These are phyloP conservation scores for Phlegmacium glaucopus DNA, from an alignment of 768 basidiomycete genomes.

Conservation along the genomic window DNA sequence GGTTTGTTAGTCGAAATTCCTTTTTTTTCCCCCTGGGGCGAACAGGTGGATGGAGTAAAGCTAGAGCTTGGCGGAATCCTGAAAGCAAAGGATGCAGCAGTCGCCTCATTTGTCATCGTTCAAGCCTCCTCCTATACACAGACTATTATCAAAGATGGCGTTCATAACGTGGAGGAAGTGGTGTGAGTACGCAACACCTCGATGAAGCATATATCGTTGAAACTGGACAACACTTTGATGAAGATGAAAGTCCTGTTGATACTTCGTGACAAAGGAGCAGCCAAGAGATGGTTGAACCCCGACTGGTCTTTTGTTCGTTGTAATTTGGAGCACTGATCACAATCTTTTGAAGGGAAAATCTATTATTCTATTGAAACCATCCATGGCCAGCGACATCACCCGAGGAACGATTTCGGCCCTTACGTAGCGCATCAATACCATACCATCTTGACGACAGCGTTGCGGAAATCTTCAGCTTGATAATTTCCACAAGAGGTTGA, in stretches of 20 bases:
- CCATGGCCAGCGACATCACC: too few relatives aligned
- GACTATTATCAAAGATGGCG: constrained; percentile 49
- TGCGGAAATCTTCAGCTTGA: too few relatives aligned
- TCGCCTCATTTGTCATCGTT: constrained; percentile 1
- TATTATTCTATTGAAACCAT: too few relatives aligned
- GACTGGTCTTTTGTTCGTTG: too few relatives aligned
- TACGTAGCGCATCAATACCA: too few relatives aligned
- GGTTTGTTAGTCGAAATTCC: constrained; percentile 8
- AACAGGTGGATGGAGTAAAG: constrained; percentile 47
- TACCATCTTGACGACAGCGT: not conserved
- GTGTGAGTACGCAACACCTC: constrained; percentile 27
- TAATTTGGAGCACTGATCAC: too few relatives aligned
- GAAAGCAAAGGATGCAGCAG: constrained; percentile 47
- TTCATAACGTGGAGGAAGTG: constrained; percentile 37
- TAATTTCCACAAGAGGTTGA: too few relatives aligned
- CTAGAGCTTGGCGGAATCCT: constrained; percentile 59
- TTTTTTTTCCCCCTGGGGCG: constrained; percentile 15
- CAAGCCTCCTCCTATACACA: constrained; percentile 14
- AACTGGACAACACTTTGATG: constrained; percentile 24
- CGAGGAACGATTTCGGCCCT: too few relatives aligned
- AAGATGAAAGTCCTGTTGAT: constrained; percentile 16
- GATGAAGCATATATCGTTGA: constrained; percentile 30
- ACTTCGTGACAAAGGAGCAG: too few relatives aligned
- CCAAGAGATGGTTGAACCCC: too few relatives aligned
- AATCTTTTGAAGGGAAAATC: too few relatives aligned